phyloP scores from a whole-genome alignment of 768 basidiomycete species.

The Termitomyces eurrhizus region DNA sequence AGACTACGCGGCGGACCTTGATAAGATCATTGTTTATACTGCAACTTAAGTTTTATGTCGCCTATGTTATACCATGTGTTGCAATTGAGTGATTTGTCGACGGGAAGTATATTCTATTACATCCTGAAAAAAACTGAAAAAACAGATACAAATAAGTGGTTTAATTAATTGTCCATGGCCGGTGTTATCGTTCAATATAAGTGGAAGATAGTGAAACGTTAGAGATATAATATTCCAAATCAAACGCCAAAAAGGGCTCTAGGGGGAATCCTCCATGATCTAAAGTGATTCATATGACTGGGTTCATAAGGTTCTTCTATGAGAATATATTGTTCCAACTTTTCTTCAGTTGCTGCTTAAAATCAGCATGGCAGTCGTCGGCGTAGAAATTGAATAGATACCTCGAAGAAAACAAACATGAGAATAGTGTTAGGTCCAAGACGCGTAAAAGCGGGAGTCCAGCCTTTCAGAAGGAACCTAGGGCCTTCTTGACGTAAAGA shows the following conservation, averaged over 20 bases:
- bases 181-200: background rate
- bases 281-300: background rate
- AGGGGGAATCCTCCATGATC: constrained; percentile 2
- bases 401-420: constrained; percentile 85
- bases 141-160: constrained; percentile 2
- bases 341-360: constrained; percentile 63
- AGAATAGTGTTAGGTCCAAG: constrained; percentile 81
- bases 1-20: constrained; percentile 58
- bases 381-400: too few species aligned
- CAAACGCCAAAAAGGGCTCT: background rate
- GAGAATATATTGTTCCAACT: constrained; percentile 39
- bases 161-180: constrained; percentile 6
- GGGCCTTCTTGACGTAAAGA: constrained; percentile 74
- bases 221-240: background rate
- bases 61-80: background rate
- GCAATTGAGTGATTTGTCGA: background rate
- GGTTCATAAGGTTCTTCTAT: constrained; percentile 1
- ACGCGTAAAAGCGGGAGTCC: constrained; percentile 85
- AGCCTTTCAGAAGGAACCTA: constrained; percentile 80
- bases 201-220: constrained; percentile 2
- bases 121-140: constrained; percentile 6
- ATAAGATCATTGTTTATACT: constrained; percentile 58
- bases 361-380: background rate
- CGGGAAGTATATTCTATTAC: constrained; percentile 7
- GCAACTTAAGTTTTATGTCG: constrained; percentile 20